phyloP scores from a whole-genome alignment of 2,329 filamentous ascomycete species.

The Eutypella sp. region DNA sequence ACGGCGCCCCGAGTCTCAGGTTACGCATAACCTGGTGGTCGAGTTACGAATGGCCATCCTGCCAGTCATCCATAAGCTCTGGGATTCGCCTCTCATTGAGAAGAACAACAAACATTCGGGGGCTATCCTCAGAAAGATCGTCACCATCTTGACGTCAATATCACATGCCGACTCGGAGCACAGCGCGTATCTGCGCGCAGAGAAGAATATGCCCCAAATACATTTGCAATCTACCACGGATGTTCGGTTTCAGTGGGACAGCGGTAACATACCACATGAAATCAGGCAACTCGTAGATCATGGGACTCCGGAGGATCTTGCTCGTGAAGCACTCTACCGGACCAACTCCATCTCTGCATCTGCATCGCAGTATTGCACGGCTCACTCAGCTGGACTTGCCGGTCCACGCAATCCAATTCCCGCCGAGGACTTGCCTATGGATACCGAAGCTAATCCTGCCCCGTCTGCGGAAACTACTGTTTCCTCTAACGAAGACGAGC shows the following conservation, averaged over 20 bases:
- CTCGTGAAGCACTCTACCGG: conserved; percentile 75
- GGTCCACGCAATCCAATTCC: conserved; percentile 65
- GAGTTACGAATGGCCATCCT: conserved; percentile 79
- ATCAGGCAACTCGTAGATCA: conserved; percentile 29
- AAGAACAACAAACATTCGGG: conserved; percentile 57
- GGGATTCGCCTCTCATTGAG: conserved; percentile 80
- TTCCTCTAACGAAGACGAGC: conserved; percentile 13
- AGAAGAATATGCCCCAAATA: conserved; percentile 39
- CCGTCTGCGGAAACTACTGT: conserved; percentile 25
- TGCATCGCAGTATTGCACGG: conserved; percentile 71
- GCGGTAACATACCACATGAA: conserved; percentile 17
- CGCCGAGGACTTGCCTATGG: conserved; percentile 39
- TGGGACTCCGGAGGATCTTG: conserved; percentile 49
- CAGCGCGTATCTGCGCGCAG: conserved; percentile 56
- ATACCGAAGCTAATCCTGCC: conserved; percentile 29
- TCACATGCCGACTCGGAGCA: conserved; percentile 72
- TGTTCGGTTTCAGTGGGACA: conserved; percentile 43
- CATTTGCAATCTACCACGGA: conserved; percentile 45
- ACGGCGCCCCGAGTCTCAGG: conserved; percentile 34
- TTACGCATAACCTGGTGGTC: conserved; percentile 72
- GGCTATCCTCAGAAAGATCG: conserved; percentile 69
- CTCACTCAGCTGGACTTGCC: conserved; percentile 52
- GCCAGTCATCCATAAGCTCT: conserved; percentile 70
- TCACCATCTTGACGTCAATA: conserved; percentile 78
- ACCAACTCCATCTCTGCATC: conserved; percentile 61